Evolutionary conservation across 345 rosid genomes (phyloP).

Genomic region (Eucalyptus curtisii): DNA sequence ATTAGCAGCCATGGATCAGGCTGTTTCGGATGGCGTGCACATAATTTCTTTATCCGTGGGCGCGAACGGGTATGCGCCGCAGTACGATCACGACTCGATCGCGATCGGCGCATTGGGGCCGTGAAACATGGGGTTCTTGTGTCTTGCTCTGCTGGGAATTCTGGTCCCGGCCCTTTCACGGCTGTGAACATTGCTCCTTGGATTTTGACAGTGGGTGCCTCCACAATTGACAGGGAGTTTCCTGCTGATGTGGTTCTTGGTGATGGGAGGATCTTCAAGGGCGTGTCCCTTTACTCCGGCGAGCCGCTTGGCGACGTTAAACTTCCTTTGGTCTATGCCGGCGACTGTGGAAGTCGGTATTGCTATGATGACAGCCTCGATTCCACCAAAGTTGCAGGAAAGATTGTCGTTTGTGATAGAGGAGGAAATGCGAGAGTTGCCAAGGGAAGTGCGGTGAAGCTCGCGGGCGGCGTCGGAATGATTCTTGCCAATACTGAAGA

Average conservation of each 20-base stretch:
- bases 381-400: constrained; percentile 32
- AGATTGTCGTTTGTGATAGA: constrained; percentile 52
- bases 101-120: constrained; percentile 84
- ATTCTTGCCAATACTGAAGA: constrained; percentile 45
- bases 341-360: constrained; percentile 46
- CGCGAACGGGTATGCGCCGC: constrained; percentile 59
- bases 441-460: constrained; percentile 59
- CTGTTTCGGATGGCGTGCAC: constrained; percentile 68
- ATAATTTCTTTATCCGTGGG: constrained; percentile 87
- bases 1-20: constrained; percentile 91
- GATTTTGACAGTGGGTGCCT: constrained; percentile 86
- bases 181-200: constrained; percentile 87
- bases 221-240: constrained; percentile 77
- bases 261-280: constrained; percentile 33
- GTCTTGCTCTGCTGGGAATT: constrained; percentile 89
- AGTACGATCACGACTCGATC: constrained; percentile 59
- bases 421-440: constrained; percentile 60
- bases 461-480: constrained; percentile 65
- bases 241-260: constrained; percentile 72
- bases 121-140: constrained; percentile 48
- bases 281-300: constrained; percentile 71
- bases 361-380: constrained; percentile 29
- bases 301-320: constrained; percentile 19
- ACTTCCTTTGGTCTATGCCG: constrained; percentile 48
- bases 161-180: constrained; percentile 68